Evolutionary conservation across 2,329 filamentous ascomycete species (phyloP), one percentile per base, ranked within the genome.

Genomic region (Sclerotinia trifoliorum): DNA sequence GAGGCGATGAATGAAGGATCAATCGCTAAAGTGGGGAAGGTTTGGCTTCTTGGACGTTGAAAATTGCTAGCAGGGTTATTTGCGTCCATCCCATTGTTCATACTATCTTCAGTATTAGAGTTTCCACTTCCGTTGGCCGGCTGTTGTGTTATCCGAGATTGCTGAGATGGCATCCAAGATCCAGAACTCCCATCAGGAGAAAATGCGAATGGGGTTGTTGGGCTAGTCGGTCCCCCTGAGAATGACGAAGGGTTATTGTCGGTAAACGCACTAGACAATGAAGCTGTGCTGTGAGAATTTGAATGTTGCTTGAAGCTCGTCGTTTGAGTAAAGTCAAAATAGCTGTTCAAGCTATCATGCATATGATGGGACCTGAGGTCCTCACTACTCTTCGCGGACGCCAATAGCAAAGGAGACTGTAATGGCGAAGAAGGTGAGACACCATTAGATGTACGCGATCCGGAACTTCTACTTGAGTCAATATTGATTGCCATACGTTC

Each of bases 41-140:
- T 96, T 78, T 96, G 93, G 78, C 92, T 95, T 75, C 93, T 85
- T n/a, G 91, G 92, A 67, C 92, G 85, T 74, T 90, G 89, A 72
- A 89, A 88, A 65, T 82, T 80, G 68, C 69, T 77, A 15, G 71
- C 73, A 64, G 74, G 74, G 35, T 62, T 52, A 42, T 62, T 62
- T 19, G 24, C 13, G 48, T 67, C 65, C 48, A 67, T 67, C 26
- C 46, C 65, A 24, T 63, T 35, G 26, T 62, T 67, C 32, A 62
- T 1, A 35, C 62, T 44, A 10, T 54, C 65, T 62, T 35, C 65
- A 42, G 46, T 39, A 17, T 67, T 62, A 7, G 56, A 42, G 51
- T 60, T 66, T 46, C 42, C 42, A 26, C 54, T 62, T 35, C 48
- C 48, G 17, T 44, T 51, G 4, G 35, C 29, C 13, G 46, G 44